A percentile compares a stretch with the other conserved stretches of the same genome.
These are phyloP conservation scores for Sechiopsis laciniata DNA, from an alignment of 306 rosid genomes.

Conservation along the genomic window DNA sequence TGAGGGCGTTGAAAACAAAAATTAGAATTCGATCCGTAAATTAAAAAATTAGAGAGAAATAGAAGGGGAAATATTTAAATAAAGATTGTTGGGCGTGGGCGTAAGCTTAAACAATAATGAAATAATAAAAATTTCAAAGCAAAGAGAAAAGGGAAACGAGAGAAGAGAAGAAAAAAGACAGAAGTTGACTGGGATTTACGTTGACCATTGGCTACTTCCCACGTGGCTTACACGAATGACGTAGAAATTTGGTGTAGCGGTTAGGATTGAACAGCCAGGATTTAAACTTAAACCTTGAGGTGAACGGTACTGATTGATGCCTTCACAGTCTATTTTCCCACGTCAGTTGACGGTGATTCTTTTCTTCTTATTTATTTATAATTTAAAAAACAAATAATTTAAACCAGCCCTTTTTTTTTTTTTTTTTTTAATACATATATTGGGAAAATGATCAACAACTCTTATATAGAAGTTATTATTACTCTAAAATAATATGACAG, in stretches of 20 bases:
- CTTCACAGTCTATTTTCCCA: slow-evolving; percentile 20
- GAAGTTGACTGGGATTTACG: slow-evolving; percentile 56
- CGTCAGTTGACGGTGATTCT: slow-evolving; percentile 19
- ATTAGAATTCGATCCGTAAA: neutral
- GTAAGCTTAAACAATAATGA: neutral
- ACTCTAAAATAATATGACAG: too few species aligned
- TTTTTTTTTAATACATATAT: too few species aligned
- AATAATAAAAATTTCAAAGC: slow-evolving; percentile 23
- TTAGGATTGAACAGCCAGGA: slow-evolving; percentile 62
- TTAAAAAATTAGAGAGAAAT: neutral
- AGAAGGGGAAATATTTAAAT: slow-evolving; percentile 7
- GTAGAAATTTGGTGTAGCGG: slow-evolving; percentile 39
- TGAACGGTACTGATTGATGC: slow-evolving; percentile 8
- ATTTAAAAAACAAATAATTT: too few species aligned
- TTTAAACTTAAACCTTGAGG: slow-evolving; percentile 21
- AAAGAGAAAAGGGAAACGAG: slow-evolving; percentile 30
- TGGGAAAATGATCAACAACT: too few species aligned
- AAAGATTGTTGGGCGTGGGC: slow-evolving; percentile 23
- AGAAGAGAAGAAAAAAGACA: slow-evolving; percentile 38
- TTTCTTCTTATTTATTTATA: too few species aligned
- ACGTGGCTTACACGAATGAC: slow-evolving; percentile 65
- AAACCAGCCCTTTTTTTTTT: too few species aligned
- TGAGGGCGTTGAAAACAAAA: neutral
- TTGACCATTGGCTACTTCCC: slow-evolving; percentile 55
- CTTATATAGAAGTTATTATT: too few species aligned